Conservation (phyloP, 73 alveolate species). For the Blepharisma japonicum region DNA sequence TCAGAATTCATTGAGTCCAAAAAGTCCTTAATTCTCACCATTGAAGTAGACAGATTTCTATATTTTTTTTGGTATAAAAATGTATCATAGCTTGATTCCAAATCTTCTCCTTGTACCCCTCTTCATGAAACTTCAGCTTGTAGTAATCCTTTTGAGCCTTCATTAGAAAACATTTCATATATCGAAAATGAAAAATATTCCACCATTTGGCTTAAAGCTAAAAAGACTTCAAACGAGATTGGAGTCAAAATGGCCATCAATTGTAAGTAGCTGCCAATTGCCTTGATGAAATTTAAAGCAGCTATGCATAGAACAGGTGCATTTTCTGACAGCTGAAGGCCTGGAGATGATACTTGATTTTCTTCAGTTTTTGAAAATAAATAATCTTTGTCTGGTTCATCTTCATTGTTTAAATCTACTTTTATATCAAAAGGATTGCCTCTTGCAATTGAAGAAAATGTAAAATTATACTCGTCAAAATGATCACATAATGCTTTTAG, state of each 20-base stretch:
- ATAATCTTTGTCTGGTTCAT: not conserved
- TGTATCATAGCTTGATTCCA: slow-evolving; percentile 10
- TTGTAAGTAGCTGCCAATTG: not conserved
- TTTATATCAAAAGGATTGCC: slow-evolving; percentile 16
- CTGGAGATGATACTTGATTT: not conserved
- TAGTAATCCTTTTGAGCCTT: not conserved
- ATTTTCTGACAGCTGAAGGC: not conserved
- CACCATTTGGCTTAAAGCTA: not conserved
- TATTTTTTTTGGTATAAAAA: not conserved
- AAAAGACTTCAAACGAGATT: slow-evolving; percentile 10
- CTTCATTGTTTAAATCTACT: not conserved
- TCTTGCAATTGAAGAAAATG: not conserved
- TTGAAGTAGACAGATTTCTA: not conserved
- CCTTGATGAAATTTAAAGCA: not conserved
- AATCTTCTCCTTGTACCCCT: not conserved
- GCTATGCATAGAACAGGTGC: slow-evolving; percentile 12
- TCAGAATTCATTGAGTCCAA: slow-evolving; percentile 2
- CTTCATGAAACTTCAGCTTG: not conserved
- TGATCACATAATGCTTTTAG: not conserved
- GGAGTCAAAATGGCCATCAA: slow-evolving; percentile 1
- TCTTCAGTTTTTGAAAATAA: not conserved
- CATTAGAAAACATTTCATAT: not conserved
- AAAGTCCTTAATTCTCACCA: not conserved
- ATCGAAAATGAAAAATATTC: not conserved
- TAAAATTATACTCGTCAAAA: not conserved